These are phyloP conservation scores for Talaromyces sp. DNA, from an alignment of 2,329 filamentous ascomycete genomes.

Conservation along the genomic window DNA sequence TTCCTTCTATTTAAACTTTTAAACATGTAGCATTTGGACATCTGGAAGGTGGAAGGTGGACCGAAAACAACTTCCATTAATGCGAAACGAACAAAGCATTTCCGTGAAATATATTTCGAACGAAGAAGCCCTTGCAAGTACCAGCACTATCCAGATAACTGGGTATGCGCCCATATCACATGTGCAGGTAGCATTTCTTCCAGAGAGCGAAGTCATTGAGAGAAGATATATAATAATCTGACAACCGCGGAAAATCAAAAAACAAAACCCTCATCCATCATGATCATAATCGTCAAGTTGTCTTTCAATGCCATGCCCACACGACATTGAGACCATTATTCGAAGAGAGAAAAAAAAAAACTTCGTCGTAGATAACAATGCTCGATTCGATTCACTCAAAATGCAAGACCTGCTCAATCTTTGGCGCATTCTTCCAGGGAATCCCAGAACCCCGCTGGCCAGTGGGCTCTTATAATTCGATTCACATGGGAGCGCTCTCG, in stretches of 20 bases:
- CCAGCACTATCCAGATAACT: background rate
- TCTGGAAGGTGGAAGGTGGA: background rate
- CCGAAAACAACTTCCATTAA: background rate
- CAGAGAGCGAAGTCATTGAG: background rate
- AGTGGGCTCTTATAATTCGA: background rate
- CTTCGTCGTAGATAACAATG: background rate
- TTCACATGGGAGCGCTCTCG: background rate
- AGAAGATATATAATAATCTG: background rate
- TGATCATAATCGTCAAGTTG: background rate
- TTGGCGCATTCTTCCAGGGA: background rate
- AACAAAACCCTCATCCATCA: background rate
- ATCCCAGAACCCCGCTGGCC: background rate
- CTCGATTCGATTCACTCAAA: background rate
- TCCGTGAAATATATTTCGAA: background rate
- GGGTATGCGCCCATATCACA: no score
- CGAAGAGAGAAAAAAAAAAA: background rate
- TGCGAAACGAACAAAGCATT: background rate
- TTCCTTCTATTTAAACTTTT: background rate
- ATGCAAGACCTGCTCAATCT: background rate
- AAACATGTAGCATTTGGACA: background rate
- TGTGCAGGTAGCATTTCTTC: background rate
- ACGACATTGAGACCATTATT: background rate
- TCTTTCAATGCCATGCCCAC: background rate
- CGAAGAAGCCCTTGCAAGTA: background rate
- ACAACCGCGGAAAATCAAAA: background rate